These are phyloP conservation scores for Venturia nashicola DNA, from an alignment of 2,329 filamentous ascomycete species.

Conservation along the genomic window DNA sequence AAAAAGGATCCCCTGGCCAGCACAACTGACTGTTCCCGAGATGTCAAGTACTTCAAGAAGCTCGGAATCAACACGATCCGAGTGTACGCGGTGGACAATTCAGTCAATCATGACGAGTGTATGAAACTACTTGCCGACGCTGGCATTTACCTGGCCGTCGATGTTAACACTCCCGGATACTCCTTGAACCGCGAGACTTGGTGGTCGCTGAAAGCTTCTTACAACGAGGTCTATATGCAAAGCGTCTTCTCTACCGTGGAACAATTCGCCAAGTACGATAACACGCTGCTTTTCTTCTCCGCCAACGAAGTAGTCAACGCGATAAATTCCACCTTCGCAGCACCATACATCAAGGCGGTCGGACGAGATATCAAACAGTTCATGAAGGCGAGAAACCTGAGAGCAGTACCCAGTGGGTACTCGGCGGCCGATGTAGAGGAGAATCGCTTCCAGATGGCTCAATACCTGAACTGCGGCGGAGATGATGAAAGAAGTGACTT, in stretches of 20 bases:
- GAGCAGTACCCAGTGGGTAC: conserved; percentile 65
- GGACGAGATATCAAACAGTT: conserved; percentile 74
- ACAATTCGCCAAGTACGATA: conserved; percentile 68
- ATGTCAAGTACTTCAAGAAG: conserved; percentile 70
- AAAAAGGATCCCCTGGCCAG: conserved; percentile 64
- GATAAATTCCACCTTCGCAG: conserved; percentile 46
- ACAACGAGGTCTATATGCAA: conserved; percentile 55
- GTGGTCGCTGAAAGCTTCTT: conserved; percentile 3
- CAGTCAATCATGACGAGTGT: conserved; percentile 66
- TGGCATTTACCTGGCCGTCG: conserved; percentile 83
- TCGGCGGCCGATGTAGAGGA: conserved; percentile 73
- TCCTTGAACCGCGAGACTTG: conserved; percentile 57
- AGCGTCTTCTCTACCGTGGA: conserved; percentile 82
- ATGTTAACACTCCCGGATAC: conserved; percentile 82
- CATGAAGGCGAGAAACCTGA: conserved; percentile 57
- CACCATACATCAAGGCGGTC: conserved; percentile 59
- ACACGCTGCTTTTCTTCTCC: conserved; percentile 75
- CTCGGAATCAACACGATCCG: conserved; percentile 84
- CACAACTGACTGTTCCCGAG: conserved; percentile 56
- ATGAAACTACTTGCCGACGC: conserved; percentile 71
- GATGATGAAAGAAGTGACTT: conserved; percentile 79
- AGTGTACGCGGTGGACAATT: conserved; percentile 88
- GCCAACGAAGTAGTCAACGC: conserved; percentile 69
- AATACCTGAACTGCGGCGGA: conserved; percentile 87
- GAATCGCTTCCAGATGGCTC: conserved; percentile 75